Evolutionary conservation across 129 eudicot genomes (phyloP).

Genomic region (Chrysanthemum makinoi): DNA sequence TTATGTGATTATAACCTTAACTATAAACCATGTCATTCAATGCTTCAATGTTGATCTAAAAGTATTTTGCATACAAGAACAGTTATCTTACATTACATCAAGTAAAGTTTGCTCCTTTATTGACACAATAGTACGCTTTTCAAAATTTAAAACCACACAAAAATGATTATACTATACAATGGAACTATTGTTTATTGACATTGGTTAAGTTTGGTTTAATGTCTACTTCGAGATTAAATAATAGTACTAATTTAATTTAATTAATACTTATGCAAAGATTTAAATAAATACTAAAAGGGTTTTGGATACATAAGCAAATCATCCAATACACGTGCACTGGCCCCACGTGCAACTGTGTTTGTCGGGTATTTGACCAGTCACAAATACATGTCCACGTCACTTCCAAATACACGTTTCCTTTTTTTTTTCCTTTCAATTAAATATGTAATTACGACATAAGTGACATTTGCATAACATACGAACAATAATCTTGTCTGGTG

Average conservation of each 20-base stretch:
- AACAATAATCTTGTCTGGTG: neutral
- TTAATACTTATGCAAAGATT: neutral
- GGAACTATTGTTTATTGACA: too few species aligned
- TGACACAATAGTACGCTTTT: too few species aligned
- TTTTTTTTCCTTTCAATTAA: neutral
- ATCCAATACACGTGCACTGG: slow-evolving; percentile 68
- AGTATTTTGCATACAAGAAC: too few species aligned
- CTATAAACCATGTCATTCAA: too few species aligned
- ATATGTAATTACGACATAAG: slow-evolving; percentile 7
- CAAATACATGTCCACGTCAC: slow-evolving; percentile 37
- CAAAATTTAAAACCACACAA: too few species aligned
- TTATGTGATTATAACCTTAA: too few species aligned
- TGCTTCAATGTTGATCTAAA: too few species aligned
- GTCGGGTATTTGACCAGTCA: slow-evolving; percentile 71
- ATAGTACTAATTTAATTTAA: neutral
- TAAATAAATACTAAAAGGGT: neutral
- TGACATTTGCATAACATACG: neutral
- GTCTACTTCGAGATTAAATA: slow-evolving; percentile 24
- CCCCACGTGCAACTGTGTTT: slow-evolving; percentile 56
- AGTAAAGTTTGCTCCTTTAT: too few species aligned
- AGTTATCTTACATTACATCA: too few species aligned
- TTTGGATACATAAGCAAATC: slow-evolving; percentile 36
- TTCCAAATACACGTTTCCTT: slow-evolving; percentile 30
- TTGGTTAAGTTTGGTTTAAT: slow-evolving; percentile 16
- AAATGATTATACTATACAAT: too few species aligned